These are phyloP conservation scores for Cryptococcus sp. DNA, from an alignment of 1,284 basidiomycete species.

Conservation along the genomic window DNA sequence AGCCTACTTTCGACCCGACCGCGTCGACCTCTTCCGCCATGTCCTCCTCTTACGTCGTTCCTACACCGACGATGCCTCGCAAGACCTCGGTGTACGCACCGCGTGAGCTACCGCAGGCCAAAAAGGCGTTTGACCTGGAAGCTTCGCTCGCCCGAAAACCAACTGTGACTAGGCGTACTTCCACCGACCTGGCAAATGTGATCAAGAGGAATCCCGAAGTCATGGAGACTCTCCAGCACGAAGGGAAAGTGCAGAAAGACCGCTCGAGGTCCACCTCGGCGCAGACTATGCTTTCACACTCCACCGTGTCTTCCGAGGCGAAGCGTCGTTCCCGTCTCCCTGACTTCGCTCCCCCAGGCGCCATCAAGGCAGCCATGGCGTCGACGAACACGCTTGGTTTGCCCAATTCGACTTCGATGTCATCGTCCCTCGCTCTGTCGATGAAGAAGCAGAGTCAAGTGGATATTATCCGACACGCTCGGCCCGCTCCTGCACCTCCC, in stretches of 20 bases:
- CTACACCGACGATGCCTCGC: slow-evolving; percentile 17
- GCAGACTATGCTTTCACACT: slow-evolving; percentile 15
- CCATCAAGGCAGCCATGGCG: slow-evolving; percentile 1
- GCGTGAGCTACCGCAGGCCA: slow-evolving; percentile 11
- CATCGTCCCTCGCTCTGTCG: slow-evolving; percentile 14
- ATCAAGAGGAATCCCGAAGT: slow-evolving; percentile 17
- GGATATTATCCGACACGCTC: slow-evolving; percentile 34
- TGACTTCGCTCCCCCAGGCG: slow-evolving; percentile 23
- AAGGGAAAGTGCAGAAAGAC: slow-evolving; percentile 7
- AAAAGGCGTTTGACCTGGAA: slow-evolving; percentile 17
- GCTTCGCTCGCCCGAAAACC: slow-evolving; percentile 13
- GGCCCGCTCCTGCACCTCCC: slow-evolving; percentile 37
- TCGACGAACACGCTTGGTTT: slow-evolving; percentile 29
- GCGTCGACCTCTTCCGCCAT: neutral
- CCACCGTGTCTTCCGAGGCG: slow-evolving; percentile 1
- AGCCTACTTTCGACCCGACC: neutral
- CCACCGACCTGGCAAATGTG: slow-evolving; percentile 19
- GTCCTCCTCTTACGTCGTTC: slow-evolving; percentile 4
- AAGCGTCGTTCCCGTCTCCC: slow-evolving; percentile 18
- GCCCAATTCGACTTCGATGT: slow-evolving; percentile 22
- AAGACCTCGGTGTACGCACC: slow-evolving; percentile 23
- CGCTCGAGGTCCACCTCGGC: slow-evolving; percentile 15
- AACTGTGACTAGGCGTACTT: slow-evolving; percentile 15
- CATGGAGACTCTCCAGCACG: slow-evolving; percentile 2
- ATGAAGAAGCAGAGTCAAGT: slow-evolving; percentile 32